These are phyloP conservation scores for Penicillium taxi DNA, from an alignment of 495 filamentous ascomycete genomes.

Conservation along the genomic window DNA sequence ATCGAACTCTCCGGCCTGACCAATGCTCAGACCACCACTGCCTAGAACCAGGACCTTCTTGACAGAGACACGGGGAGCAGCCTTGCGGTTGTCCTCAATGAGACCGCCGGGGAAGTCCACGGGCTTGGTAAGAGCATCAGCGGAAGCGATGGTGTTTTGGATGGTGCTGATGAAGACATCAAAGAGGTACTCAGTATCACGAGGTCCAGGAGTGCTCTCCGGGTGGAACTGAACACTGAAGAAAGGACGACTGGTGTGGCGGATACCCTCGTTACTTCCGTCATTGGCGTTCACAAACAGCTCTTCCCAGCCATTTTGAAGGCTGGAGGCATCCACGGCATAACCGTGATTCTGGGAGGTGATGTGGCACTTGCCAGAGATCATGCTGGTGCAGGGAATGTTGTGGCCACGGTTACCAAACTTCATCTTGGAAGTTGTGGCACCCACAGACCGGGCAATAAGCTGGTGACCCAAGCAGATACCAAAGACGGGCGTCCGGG, in stretches of 20 bases:
- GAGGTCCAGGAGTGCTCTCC: slow-evolving; percentile 88
- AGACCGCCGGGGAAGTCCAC: slow-evolving; percentile 82
- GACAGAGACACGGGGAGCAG: slow-evolving; percentile 69
- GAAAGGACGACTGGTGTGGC: slow-evolving; percentile 74
- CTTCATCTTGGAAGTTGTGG: slow-evolving; percentile 89
- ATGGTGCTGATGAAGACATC: slow-evolving; percentile 92
- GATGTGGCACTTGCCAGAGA: slow-evolving; percentile 94
- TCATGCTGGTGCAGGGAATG: slow-evolving; percentile 90
- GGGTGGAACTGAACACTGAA: slow-evolving; percentile 99
- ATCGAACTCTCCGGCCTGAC: slow-evolving; percentile 97
- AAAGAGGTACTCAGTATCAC: slow-evolving; percentile 95
- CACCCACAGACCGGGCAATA: slow-evolving; percentile 82
- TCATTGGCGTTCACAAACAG: slow-evolving; percentile 98
- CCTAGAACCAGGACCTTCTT: slow-evolving; percentile 98
- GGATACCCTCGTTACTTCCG: slow-evolving; percentile 93
- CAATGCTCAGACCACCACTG: slow-evolving; percentile 92
- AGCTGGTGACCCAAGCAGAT: slow-evolving; percentile 97
- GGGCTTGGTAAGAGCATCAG: slow-evolving; percentile 54
- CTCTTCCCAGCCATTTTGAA: slow-evolving; percentile 78
- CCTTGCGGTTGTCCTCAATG: slow-evolving; percentile 62
- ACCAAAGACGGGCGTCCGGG: slow-evolving; percentile 81
- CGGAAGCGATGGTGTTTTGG: slow-evolving; percentile 52
- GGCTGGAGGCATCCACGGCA: slow-evolving; percentile 71
- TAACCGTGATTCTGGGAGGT: slow-evolving; percentile 98
- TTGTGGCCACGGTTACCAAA: slow-evolving; percentile 99